Evolutionary conservation across 768 basidiomycete genomes (phyloP).

Genomic region (Xerocomus brunneocitrinus): DNA sequence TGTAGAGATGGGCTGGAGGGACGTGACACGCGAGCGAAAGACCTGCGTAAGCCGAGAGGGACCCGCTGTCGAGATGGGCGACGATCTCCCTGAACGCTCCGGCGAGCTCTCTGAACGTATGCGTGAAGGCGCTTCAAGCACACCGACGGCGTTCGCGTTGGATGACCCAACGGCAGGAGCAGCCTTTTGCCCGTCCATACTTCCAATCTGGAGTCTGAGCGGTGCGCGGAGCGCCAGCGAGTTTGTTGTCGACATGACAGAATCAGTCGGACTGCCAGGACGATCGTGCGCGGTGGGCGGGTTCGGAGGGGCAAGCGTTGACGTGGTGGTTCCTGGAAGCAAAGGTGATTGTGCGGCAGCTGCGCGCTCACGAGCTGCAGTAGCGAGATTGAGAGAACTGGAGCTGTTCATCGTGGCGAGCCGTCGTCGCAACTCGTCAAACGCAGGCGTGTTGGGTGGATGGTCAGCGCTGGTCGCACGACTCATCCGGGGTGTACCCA

Average conservation of each 20-base stretch:
- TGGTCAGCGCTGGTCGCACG: slow-evolving; percentile 48
- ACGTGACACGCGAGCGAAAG: slow-evolving; percentile 45
- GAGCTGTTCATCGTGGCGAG: slow-evolving; percentile 75
- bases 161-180: slow-evolving; percentile 88
- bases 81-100: slow-evolving; percentile 71
- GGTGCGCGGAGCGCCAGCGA: slow-evolving; percentile 54
- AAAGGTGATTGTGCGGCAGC: slow-evolving; percentile 9
- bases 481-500: slow-evolving; percentile 46
- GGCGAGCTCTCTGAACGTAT: slow-evolving; percentile 62
- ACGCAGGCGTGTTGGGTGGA: slow-evolving; percentile 47
- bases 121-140: slow-evolving; percentile 73
- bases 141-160: slow-evolving; percentile 74
- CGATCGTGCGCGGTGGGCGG: slow-evolving; percentile 38
- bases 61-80: slow-evolving; percentile 63
- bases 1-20: slow-evolving; percentile 59
- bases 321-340: slow-evolving; percentile 5
- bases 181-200: slow-evolving; percentile 76
- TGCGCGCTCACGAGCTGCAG: slow-evolving; percentile 44
- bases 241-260: slow-evolving; percentile 67
- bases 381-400: slow-evolving; percentile 47
- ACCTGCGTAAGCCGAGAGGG: slow-evolving; percentile 42
- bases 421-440: slow-evolving; percentile 74
- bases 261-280: slow-evolving; percentile 79
- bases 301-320: slow-evolving; percentile 23
- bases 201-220: slow-evolving; percentile 65